Conservation (phyloP, 352 stramenopile genomes). For the Halophytophthora batemanensis region DNA sequence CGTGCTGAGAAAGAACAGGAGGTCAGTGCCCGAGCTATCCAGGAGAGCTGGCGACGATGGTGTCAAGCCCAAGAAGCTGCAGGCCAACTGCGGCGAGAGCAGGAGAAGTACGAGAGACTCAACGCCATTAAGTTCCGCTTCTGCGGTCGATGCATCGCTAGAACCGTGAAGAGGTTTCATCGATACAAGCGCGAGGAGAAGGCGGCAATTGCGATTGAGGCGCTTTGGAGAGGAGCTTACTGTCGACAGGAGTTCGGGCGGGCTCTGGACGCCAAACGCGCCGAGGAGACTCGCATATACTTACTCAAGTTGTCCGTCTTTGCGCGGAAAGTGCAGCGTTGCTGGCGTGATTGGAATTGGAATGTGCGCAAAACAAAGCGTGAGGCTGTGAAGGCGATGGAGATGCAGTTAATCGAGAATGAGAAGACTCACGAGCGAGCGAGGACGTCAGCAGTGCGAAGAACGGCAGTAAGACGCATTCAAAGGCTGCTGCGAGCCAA, state of each 20-base stretch:
- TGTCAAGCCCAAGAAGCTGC: too few species aligned
- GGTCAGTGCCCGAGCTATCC: neutral
- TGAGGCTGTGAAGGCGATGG: conserved; percentile 26
- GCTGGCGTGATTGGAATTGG: conserved; percentile 29
- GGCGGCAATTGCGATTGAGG: conserved; percentile 25
- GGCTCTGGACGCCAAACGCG: conserved; percentile 14
- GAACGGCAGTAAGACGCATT: conserved; percentile 19
- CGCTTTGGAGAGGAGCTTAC: conserved; percentile 21
- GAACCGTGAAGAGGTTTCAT: conserved; percentile 14
- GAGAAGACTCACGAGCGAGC: conserved; percentile 20
- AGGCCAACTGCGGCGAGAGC: neutral
- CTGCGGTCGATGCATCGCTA: conserved; percentile 10
- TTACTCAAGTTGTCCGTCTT: conserved; percentile 24
- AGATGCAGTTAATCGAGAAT: conserved; percentile 33
- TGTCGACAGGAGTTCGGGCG: conserved; percentile 17
- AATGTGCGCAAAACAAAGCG: conserved; percentile 23
- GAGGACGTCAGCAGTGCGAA: conserved; percentile 6
- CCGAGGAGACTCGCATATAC: conserved; percentile 22
- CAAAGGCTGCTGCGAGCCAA: conserved; percentile 15
- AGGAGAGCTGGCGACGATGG: too few species aligned
- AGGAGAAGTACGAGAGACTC: conserved; percentile 8
- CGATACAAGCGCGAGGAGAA: conserved; percentile 5
- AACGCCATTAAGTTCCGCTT: conserved; percentile 13
- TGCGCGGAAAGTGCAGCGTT: conserved; percentile 28
- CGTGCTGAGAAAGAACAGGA: neutral